Conservation (phyloP, 2,329 filamentous ascomycete genomes). For the Apiospora marii region DNA sequence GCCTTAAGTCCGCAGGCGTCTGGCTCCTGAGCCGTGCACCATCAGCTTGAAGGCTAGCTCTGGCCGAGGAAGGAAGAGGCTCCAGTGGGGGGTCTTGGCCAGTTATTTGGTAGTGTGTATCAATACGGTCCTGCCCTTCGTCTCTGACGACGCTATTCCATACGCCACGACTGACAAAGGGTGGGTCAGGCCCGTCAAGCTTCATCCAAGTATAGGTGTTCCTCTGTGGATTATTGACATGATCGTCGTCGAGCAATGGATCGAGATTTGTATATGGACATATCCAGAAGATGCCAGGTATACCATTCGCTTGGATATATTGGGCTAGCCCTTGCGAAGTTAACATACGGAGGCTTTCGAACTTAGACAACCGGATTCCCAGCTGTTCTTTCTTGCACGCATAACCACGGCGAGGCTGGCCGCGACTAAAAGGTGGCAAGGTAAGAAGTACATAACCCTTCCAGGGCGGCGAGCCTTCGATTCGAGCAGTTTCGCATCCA, state of each 20-base stretch:
- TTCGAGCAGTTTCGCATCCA: background rate
- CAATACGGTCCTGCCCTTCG: background rate
- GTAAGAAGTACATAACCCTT: background rate
- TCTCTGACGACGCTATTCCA: background rate
- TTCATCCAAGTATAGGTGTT: background rate
- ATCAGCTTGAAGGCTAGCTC: slow-evolving; percentile 5
- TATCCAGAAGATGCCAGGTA: no score
- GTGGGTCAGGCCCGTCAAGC: background rate
- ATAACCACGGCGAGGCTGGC: background rate
- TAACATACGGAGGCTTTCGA: background rate
- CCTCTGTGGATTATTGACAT: background rate
- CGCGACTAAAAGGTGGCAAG: background rate
- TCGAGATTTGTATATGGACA: background rate
- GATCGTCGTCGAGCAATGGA: background rate
- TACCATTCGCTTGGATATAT: background rate
- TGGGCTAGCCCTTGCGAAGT: background rate
- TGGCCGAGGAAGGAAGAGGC: background rate
- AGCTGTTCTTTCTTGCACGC: background rate
- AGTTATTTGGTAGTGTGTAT: background rate
- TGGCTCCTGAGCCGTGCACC: background rate
- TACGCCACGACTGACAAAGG: slow-evolving; percentile 1
- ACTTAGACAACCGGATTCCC: background rate
- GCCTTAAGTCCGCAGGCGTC: background rate
- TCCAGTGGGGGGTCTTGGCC: background rate
- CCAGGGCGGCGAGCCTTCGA: background rate